phyloP scores from a whole-genome alignment of 2,329 filamentous ascomycete species.

The Ambrosiella cleistominuta region DNA sequence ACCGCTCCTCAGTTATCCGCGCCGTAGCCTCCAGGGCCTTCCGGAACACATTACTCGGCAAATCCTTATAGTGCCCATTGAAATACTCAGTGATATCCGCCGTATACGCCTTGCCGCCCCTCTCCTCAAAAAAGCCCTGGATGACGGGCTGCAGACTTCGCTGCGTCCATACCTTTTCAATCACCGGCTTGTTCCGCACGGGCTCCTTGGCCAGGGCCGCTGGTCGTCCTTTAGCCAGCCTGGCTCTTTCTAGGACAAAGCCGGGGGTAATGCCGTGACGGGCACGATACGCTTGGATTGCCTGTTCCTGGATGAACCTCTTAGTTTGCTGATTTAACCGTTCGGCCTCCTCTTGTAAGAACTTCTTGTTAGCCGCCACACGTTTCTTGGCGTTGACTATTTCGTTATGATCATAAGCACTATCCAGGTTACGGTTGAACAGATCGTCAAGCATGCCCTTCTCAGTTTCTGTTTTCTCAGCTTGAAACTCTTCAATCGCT shows the following conservation, averaged over 20 bases:
- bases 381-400: constrained; percentile 65
- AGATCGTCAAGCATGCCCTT: constrained; percentile 75
- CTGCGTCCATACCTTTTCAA: constrained; percentile 11
- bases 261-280: constrained; percentile 48
- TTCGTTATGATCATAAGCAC: constrained; percentile 82
- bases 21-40: constrained; percentile 63
- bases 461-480: constrained; percentile 32
- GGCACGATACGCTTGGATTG: constrained; percentile 42
- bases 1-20: constrained; percentile 37
- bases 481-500: constrained; percentile 45
- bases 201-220: constrained; percentile 17
- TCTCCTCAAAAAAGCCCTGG: constrained; percentile 53
- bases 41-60: constrained; percentile 40
- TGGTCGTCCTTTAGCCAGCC: constrained; percentile 24
- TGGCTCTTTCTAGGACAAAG: constrained; percentile 52
- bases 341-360: constrained; percentile 52
- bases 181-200: constrained; percentile 26
- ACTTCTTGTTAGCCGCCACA: constrained; percentile 54
- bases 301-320: constrained; percentile 20
- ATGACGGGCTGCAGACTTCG: constrained; percentile 7
- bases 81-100: constrained; percentile 28
- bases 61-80: constrained; percentile 11
- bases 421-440: constrained; percentile 74
- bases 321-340: constrained; percentile 12
- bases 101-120: constrained; percentile 54